Conservation (phyloP, 2,329 filamentous ascomycete genomes). For the Curvularia lunata region DNA sequence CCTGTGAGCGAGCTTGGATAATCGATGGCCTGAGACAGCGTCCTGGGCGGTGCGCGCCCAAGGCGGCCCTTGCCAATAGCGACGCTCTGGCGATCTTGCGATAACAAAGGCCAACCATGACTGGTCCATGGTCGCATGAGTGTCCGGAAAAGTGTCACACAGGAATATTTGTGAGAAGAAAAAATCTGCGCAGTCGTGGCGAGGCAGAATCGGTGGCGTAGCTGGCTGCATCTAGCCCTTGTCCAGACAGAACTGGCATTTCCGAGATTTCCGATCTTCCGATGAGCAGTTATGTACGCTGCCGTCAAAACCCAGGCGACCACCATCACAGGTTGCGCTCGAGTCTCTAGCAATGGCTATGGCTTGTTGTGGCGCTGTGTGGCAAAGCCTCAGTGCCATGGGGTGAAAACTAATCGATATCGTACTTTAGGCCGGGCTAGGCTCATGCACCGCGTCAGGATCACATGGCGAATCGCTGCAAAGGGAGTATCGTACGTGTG, state of each 20-base stretch:
- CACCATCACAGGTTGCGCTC: neutral
- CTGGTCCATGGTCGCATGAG: neutral
- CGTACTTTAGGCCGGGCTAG: neutral
- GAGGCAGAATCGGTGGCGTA: constrained; percentile 1
- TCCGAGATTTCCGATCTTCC: neutral
- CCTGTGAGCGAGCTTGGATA: neutral
- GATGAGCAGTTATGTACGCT: neutral
- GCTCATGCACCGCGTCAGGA: neutral
- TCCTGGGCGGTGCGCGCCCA: neutral
- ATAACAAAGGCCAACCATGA: neutral
- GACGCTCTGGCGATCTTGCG: neutral
- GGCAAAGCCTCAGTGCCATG: neutral
- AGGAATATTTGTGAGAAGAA: neutral
- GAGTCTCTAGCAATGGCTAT: neutral
- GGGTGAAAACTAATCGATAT: neutral
- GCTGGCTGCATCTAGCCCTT: neutral
- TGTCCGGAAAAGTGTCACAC: no score
- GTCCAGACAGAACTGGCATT: neutral
- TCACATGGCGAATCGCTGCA: neutral
- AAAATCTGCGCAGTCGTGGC: neutral
- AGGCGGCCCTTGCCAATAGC: neutral
- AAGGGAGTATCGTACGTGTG: constrained; percentile 2
- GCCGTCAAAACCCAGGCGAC: neutral
- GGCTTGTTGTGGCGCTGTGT: neutral
- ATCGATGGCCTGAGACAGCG: neutral